Evolutionary conservation across 371 early-diverging fungal genomes (phyloP).

Genomic region (Rhizopus arrhizus): DNA sequence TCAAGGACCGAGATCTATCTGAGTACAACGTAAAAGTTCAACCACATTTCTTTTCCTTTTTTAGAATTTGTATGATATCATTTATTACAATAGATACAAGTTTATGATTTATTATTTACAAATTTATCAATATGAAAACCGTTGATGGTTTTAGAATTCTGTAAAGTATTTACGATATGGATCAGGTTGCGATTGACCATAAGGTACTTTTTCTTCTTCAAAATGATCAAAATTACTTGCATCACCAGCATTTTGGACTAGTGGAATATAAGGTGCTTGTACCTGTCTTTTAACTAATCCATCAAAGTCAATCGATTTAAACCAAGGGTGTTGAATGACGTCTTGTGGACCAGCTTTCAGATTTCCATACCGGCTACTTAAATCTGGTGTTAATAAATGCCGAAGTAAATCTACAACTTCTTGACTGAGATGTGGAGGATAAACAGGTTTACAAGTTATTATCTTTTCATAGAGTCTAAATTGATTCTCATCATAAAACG

Average conservation of each 20-base stretch:
- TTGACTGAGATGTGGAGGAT: conserved; percentile 82
- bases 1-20: background rate
- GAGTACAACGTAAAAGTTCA: background rate
- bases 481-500: conserved; percentile 92
- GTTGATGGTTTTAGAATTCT: conserved; percentile 17
- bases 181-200: conserved; percentile 40
- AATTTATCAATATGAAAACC: too few relatives aligned
- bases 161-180: conserved; percentile 34
- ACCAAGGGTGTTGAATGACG: conserved; percentile 94
- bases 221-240: conserved; percentile 92
- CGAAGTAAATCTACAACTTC: conserved; percentile 85
- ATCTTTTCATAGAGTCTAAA: conserved; percentile 93
- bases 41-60: background rate
- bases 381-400: conserved; percentile 81
- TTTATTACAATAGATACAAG: too few relatives aligned
- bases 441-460: conserved; percentile 49
- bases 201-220: conserved; percentile 70
- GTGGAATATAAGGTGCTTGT: conserved; percentile 87
- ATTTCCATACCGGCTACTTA: conserved; percentile 88
- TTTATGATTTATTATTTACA: background rate
- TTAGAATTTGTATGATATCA: too few relatives aligned
- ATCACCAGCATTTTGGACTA: conserved; percentile 79
- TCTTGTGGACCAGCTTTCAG: conserved; percentile 81
- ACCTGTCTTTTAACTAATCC: conserved; percentile 69
- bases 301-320: conserved; percentile 90